Conservation (phyloP, 1,284 basidiomycete species). For the Athelia psychrophila region DNA sequence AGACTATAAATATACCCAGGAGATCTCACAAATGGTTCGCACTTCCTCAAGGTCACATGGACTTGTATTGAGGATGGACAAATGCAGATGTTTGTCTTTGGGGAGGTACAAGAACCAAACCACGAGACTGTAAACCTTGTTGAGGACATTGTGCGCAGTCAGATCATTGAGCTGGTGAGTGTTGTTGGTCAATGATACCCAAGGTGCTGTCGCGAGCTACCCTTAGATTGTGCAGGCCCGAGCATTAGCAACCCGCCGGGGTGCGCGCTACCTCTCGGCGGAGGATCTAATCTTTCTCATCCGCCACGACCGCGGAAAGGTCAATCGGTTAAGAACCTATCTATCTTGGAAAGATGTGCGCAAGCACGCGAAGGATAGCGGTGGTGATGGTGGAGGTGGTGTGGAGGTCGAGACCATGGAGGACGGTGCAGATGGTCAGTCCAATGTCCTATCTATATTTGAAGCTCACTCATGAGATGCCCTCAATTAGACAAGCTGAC, state of each 20-base stretch:
- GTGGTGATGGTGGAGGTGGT: conserved; percentile 73
- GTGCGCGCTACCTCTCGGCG: conserved; percentile 82
- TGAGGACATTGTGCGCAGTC: conserved; percentile 93
- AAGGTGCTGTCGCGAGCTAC: neutral
- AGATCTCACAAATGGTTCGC: conserved; percentile 79
- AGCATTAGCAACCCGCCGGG: conserved; percentile 76
- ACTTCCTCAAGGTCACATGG: neutral
- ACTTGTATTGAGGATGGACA: neutral
- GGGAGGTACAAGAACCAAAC: conserved; percentile 89
- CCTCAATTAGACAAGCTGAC: conserved; percentile 70
- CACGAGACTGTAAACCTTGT: conserved; percentile 88
- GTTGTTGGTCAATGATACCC: neutral
- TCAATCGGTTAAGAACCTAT: conserved; percentile 91
- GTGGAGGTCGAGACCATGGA: conserved; percentile 79
- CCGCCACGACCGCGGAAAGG: conserved; percentile 91
- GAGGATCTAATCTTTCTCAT: conserved; percentile 98
- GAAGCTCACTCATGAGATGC: neutral
- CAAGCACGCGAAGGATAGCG: conserved; percentile 90
- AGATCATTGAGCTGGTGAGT: conserved; percentile 88
- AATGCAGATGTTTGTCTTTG: conserved; percentile 92
- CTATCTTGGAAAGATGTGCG: conserved; percentile 99
- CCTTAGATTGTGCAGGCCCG: conserved; percentile 88
- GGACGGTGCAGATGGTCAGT: conserved; percentile 71
- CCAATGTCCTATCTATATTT: neutral
- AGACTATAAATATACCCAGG: conserved; percentile 70